phyloP scores from a whole-genome alignment of 805 yeast species.

The Barnettozyma salicaria region DNA sequence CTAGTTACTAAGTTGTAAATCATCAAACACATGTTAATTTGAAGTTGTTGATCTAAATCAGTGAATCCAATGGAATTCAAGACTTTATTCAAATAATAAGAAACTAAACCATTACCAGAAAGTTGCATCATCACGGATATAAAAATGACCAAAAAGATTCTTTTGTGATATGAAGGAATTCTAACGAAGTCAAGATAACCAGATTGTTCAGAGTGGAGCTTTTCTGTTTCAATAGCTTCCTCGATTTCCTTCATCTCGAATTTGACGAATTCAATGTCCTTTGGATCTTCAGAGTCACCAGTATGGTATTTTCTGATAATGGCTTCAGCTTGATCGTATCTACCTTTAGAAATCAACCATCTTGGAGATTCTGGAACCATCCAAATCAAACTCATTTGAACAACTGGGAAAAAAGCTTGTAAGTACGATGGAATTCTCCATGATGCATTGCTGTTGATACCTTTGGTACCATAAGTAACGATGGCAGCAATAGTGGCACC shows the following conservation, averaged over 20 bases:
- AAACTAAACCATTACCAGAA: conserved; percentile 46
- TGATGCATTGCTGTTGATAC: conserved; percentile 28
- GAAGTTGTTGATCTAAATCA: conserved; percentile 34
- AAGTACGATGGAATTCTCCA: conserved; percentile 51
- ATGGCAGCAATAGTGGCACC: conserved; percentile 47
- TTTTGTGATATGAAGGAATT: conserved; percentile 34
- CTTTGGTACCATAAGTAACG: conserved; percentile 40
- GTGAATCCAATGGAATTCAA: conserved; percentile 48
- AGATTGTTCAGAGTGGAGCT: conserved; percentile 24
- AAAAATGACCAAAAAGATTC: conserved; percentile 31
- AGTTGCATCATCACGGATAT: conserved; percentile 35
- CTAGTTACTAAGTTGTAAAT: conserved; percentile 36
- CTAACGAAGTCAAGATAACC: conserved; percentile 33
- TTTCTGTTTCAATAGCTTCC: conserved; percentile 37
- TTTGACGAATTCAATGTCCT: conserved; percentile 27
- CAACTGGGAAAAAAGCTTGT: conserved; percentile 41
- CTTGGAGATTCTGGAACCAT: conserved; percentile 47
- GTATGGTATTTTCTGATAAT: conserved; percentile 37
- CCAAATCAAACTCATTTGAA: conserved; percentile 32
- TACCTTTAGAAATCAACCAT: conserved; percentile 35
- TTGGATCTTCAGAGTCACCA: conserved; percentile 25
- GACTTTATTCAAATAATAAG: conserved; percentile 44
- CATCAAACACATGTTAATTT: conserved; percentile 44
- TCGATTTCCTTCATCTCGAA: conserved; percentile 37
- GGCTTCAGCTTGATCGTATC: conserved; percentile 37